These are phyloP conservation scores for Talaromyces sp. DNA, from an alignment of 2,329 filamentous ascomycete species.

Conservation along the genomic window DNA sequence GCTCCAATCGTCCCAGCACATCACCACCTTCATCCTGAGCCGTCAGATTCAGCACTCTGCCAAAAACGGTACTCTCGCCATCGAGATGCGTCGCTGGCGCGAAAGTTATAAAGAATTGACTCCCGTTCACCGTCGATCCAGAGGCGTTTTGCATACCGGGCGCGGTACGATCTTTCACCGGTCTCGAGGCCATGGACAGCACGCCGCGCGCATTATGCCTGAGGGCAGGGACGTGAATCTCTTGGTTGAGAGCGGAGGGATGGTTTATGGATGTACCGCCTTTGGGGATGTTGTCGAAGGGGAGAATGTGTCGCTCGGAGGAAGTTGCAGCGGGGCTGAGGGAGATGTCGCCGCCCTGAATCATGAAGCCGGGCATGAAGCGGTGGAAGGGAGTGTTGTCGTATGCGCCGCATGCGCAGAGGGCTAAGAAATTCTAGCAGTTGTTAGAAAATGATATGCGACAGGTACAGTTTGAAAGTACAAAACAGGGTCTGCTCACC, in stretches of 20 bases:
- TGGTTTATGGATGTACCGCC: constrained; percentile 55
- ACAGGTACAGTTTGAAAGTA: not conserved
- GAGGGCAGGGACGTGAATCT: constrained; percentile 56
- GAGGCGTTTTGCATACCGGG: constrained; percentile 44
- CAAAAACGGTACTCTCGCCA: constrained; percentile 65
- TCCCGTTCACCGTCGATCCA: constrained; percentile 48
- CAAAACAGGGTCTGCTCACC: constrained; percentile 44
- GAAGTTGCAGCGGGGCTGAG: constrained; percentile 44
- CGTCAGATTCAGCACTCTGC: constrained; percentile 51
- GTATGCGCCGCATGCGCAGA: constrained; percentile 61
- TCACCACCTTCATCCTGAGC: constrained; percentile 45
- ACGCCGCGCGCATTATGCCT: constrained; percentile 57
- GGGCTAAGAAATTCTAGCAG: constrained; percentile 60
- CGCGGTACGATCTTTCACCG: constrained; percentile 43
- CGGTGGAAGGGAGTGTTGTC: constrained; percentile 61
- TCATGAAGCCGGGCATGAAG: constrained; percentile 61
- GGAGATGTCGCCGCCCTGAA: constrained; percentile 57
- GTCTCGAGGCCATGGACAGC: constrained; percentile 58
- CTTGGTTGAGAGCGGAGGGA: constrained; percentile 56
- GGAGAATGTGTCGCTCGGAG: constrained; percentile 39
- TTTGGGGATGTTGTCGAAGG: constrained; percentile 49
- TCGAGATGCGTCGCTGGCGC: constrained; percentile 61
- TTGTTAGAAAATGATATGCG: not conserved
- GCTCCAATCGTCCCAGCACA: constrained; percentile 51
- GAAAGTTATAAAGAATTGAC: constrained; percentile 64